phyloP scores from a whole-genome alignment of 2,329 filamentous ascomycete species.

The Alternaria gaisen region DNA sequence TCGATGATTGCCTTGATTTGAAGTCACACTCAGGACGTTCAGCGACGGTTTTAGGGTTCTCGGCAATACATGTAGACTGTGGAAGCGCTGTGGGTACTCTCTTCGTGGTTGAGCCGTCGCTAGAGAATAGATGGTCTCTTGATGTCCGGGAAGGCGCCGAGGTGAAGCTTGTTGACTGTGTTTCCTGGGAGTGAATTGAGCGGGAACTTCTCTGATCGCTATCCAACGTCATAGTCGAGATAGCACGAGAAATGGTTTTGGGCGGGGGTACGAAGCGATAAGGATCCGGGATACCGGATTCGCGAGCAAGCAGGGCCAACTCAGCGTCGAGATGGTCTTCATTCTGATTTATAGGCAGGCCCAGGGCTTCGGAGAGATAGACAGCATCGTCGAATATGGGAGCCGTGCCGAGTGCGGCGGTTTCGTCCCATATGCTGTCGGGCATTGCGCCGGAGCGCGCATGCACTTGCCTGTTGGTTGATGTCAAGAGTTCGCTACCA shows the following conservation, averaged over 20 bases:
- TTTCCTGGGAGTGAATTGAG: conserved; percentile 47
- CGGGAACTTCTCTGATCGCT: conserved; percentile 46
- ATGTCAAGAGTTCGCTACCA: conserved; percentile 30
- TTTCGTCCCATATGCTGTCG: conserved; percentile 31
- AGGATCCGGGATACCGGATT: conserved; percentile 46
- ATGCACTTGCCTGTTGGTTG: conserved; percentile 36
- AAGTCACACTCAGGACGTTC: conserved; percentile 26
- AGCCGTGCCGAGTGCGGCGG: conserved; percentile 36
- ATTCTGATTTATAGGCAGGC: conserved; percentile 33
- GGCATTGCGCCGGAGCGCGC: conserved; percentile 47
- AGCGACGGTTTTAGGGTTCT: conserved; percentile 28
- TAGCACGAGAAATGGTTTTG: conserved; percentile 36
- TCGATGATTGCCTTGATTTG: conserved; percentile 36
- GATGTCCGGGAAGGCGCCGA: conserved; percentile 47
- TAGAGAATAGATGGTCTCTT: conserved; percentile 34
- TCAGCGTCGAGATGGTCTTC: conserved; percentile 46
- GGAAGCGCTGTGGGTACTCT: conserved; percentile 26
- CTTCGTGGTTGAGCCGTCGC: conserved; percentile 29
- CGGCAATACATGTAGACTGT: conserved; percentile 29
- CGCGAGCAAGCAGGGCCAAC: conserved; percentile 37
- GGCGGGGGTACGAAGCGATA: conserved; percentile 40
- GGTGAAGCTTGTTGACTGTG: conserved; percentile 47
- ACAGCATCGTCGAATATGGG: conserved; percentile 48
- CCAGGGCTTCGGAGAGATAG: conserved; percentile 44
- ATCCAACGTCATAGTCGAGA: conserved; percentile 42